Conservation (phyloP, 1,139 yeast genomes). For the Nematodospora anomalae region DNA sequence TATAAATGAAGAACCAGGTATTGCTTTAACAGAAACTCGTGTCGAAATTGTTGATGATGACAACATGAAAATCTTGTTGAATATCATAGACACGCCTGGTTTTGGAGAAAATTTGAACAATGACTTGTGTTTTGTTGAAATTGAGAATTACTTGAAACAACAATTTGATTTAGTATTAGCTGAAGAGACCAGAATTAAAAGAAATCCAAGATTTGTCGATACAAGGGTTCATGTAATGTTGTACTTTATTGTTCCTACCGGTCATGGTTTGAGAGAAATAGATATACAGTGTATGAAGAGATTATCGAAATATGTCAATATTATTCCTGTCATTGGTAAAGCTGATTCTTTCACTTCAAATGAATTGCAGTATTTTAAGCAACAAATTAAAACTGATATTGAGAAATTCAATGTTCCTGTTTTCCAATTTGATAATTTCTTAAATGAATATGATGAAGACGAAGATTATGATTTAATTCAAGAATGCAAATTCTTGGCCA, state of each 20-base stretch:
- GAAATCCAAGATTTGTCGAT: constrained; percentile 81
- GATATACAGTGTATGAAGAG: constrained; percentile 78
- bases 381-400: constrained; percentile 65
- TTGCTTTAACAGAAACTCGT: constrained; percentile 66
- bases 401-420: constrained; percentile 76
- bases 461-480: constrained; percentile 76
- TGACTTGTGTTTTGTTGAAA: constrained; percentile 62
- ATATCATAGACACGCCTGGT: constrained; percentile 75
- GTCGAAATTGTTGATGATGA: constrained; percentile 74
- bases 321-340: constrained; percentile 84
- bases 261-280: constrained; percentile 73
- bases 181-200: constrained; percentile 87
- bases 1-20: constrained; percentile 57
- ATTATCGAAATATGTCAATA: constrained; percentile 77
- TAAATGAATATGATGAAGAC: constrained; percentile 50
- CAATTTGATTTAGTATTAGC: constrained; percentile 91
- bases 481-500: constrained; percentile 74
- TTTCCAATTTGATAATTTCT: constrained; percentile 63
- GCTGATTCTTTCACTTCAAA: constrained; percentile 82
- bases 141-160: constrained; percentile 74
- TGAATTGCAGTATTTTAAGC: constrained; percentile 63
- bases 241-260: constrained; percentile 72
- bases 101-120: constrained; percentile 73
- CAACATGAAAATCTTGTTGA: constrained; percentile 65
- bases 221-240: constrained; percentile 72